Percentiles rank a stretch among this genome's conserved stretches.
These are phyloP conservation scores for Lojkania enalia DNA, from an alignment of 2,329 filamentous ascomycete species.

Conservation along the genomic window DNA sequence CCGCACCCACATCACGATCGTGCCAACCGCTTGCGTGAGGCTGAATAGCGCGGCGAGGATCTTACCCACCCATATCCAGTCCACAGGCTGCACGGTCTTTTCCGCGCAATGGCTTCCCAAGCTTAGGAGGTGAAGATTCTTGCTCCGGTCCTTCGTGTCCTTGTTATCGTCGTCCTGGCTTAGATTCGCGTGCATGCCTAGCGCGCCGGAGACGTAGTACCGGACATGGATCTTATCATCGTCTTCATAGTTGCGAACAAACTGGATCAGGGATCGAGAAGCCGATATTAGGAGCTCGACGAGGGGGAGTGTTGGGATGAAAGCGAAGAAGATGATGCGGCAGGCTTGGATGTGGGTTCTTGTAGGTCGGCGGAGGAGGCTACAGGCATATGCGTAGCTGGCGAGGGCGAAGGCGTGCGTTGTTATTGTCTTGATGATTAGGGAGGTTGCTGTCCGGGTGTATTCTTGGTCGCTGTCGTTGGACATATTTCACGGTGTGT, in stretches of 20 bases:
- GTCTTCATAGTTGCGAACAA: constrained; percentile 18
- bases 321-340: constrained; percentile 19
- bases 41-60: constrained; percentile 11
- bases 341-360: constrained; percentile 13
- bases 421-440: constrained; percentile 20
- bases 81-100: constrained; percentile 5
- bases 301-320: constrained; percentile 18
- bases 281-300: constrained; percentile 10
- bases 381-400: constrained; percentile 12
- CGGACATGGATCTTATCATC: constrained; percentile 15
- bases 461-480: constrained; percentile 1
- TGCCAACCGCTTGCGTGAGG: constrained; percentile 18
- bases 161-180: constrained; percentile 12
- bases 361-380: constrained; percentile 12
- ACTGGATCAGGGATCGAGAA: constrained; percentile 12
- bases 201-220: constrained; percentile 15
- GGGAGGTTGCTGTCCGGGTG: constrained; percentile 10
- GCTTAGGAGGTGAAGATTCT: constrained; percentile 8
- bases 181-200: constrained; percentile 14
- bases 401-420: constrained; percentile 19
- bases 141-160: constrained; percentile 5
- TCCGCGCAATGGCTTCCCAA: constrained; percentile 16
- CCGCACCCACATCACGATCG: constrained; percentile 18
- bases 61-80: constrained; percentile 16
- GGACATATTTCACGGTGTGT: not conserved